Evolutionary conservation across 495 filamentous ascomycete species (phyloP).

Genomic region (Massariosphaeria phaeospora): DNA sequence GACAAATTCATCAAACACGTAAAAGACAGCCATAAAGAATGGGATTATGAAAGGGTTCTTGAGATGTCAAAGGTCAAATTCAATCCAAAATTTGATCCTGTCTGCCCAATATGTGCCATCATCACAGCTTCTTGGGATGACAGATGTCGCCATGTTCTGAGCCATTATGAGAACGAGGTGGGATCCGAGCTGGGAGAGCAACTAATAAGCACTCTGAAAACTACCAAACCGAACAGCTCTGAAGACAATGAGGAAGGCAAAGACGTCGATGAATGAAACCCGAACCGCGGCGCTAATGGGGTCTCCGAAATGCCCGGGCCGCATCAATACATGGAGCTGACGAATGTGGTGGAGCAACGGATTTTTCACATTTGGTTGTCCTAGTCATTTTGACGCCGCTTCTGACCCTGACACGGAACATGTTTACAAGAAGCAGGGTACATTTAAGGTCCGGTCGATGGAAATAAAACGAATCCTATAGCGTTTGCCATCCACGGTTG

Average conservation of each 20-base stretch:
- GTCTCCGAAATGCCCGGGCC: background rate
- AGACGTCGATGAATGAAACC: slow-evolving; percentile 13
- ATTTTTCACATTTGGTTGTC: slow-evolving; percentile 9
- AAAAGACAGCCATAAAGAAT: slow-evolving; percentile 17
- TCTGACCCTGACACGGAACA: too few species aligned
- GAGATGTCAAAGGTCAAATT: slow-evolving; percentile 21
- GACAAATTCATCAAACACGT: slow-evolving; percentile 29
- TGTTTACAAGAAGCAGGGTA: too few species aligned
- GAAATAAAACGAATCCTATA: too few species aligned
- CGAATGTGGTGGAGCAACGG: slow-evolving; percentile 2
- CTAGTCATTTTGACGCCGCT: too few species aligned
- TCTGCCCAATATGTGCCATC: slow-evolving; percentile 18
- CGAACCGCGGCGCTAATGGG: background rate
- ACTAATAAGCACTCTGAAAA: too few species aligned
- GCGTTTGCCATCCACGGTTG: too few species aligned
- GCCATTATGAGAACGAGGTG: slow-evolving; percentile 27
- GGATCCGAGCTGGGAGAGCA: too few species aligned
- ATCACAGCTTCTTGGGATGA: slow-evolving; percentile 17
- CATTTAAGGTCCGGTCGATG: too few species aligned
- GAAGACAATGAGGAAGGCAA: slow-evolving; percentile 7
- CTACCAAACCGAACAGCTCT: background rate
- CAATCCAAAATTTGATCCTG: slow-evolving; percentile 8
- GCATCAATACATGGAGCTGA: too few species aligned
- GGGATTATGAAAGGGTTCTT: slow-evolving; percentile 12
- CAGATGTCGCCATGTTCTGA: slow-evolving; percentile 21